Conservation (phyloP, 2,329 filamentous ascomycete genomes). For the Fusarium verrucosum region DNA sequence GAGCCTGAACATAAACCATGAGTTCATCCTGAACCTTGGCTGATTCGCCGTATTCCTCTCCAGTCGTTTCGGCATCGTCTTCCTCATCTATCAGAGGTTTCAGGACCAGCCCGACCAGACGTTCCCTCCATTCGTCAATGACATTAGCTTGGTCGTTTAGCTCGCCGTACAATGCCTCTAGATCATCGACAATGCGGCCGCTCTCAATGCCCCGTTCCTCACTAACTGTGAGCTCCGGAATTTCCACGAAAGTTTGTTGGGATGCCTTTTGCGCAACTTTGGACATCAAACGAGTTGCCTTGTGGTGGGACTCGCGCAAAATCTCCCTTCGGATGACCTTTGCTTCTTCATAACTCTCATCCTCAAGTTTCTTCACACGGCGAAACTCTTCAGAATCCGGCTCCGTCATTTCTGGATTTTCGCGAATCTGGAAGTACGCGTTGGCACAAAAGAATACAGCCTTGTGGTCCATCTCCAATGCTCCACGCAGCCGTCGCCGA, state of each 20-base stretch:
- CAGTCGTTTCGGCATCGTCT: conserved; percentile 75
- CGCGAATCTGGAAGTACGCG: conserved; percentile 83
- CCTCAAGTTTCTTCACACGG: conserved; percentile 74
- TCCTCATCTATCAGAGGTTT: conserved; percentile 86
- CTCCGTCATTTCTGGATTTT: conserved; percentile 68
- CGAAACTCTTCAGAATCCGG: conserved; percentile 74
- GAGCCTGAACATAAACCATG: conserved; percentile 82
- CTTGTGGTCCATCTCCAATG: conserved; percentile 82
- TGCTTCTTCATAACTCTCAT: conserved; percentile 77
- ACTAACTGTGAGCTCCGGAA: conserved; percentile 66
- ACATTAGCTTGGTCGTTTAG: conserved; percentile 77
- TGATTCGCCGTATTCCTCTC: conserved; percentile 89
- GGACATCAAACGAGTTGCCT: conserved; percentile 64
- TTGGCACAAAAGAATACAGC: conserved; percentile 88
- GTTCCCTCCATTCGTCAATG: conserved; percentile 78
- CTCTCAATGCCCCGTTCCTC: conserved; percentile 76
- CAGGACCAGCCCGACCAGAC: conserved; percentile 75
- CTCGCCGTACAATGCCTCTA: conserved; percentile 70
- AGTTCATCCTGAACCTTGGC: conserved; percentile 89
- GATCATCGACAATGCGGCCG: conserved; percentile 68
- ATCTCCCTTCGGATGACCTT: conserved; percentile 83
- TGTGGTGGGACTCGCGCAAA: conserved; percentile 62
- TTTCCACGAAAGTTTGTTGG: conserved; percentile 65
- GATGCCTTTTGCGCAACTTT: conserved; percentile 64
- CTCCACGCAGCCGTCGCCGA: conserved; percentile 72